Evolutionary conservation across 805 yeast species (phyloP), one percentile per base, ranked within the genome.

Genomic region (Saccharomycopsis synnaedendra): DNA sequence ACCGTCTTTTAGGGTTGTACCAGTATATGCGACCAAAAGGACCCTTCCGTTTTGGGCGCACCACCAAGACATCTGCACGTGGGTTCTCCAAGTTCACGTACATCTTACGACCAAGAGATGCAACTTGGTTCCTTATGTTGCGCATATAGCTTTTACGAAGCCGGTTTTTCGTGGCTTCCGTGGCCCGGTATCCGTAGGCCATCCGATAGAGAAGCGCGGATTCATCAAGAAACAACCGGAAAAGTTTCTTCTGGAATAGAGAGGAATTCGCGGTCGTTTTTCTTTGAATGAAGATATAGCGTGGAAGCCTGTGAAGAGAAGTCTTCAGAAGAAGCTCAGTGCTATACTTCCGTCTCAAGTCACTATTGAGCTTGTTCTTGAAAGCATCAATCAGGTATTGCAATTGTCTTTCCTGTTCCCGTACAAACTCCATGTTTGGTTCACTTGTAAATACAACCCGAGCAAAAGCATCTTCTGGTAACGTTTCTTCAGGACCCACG

Each of bases 21-120:
- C 68, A 64, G 47, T 59, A 56, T 33, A 64, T 53, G 45, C 66
- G 59, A 28, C 58, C 61, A 47, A 63, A 64, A 11, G n/a, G 27
- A 9, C 19, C 10, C 19, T 31, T 42, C 2, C 42, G 31, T 5
- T 39, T 32, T 30, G 39, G 33, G 36, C 29, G 33, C 42, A 64
- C 57, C 39, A 62, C 66, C 3, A 58, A 51, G 3, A 56, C 53
- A 32, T 50, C 52, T 53, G 4, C 52, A 4, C 28, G 6, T 52
- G 3, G 63, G 57, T 1, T 63, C 62, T 19, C 60, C 31, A 32
- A 45, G 45, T 5, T 54, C 49, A 4, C 54, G 44, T 10, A 63
- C 45, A 39, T 57, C 54, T 40, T 45, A 9, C 37, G n/a, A 5
- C 41, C 31, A 19, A 50, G 39, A 27, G 35, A 37, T 31, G 39